Evolutionary conservation across 108 stramenopile species (phyloP).

Genomic region (Epipyxis sp.): DNA sequence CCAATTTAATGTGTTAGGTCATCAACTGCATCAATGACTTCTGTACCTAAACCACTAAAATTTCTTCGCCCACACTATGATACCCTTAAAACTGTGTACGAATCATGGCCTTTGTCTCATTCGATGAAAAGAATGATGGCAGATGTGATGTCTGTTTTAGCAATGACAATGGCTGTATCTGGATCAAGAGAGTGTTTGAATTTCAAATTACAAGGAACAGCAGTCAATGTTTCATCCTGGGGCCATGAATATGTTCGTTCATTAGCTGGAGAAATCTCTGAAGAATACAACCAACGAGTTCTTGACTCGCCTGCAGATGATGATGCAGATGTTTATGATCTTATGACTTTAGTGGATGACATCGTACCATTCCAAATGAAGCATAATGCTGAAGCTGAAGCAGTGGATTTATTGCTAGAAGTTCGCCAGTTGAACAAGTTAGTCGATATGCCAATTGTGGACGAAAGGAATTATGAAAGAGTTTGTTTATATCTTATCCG

Average conservation of each 20-base stretch:
- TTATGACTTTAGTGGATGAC: conserved; percentile 83
- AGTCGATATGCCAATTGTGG: conserved; percentile 64
- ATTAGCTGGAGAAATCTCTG: conserved; percentile 92
- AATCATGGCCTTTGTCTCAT: conserved; percentile 40
- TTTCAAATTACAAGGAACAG: conserved; percentile 79
- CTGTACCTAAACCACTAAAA: conserved; percentile 98
- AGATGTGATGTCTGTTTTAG: conserved; percentile 91
- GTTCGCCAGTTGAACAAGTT: conserved; percentile 65
- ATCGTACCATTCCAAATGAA: conserved; percentile 95
- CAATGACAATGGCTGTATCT: conserved; percentile 90
- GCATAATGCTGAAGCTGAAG: conserved; percentile 98
- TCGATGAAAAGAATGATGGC: conserved; percentile 60
- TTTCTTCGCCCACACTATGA: conserved; percentile 91
- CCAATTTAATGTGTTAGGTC: no score
- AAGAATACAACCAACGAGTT: conserved; percentile 82
- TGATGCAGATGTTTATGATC: conserved; percentile 52
- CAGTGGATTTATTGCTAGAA: conserved; percentile 95
- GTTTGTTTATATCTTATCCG: conserved; percentile 95
- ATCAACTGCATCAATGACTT: conserved; percentile 93
- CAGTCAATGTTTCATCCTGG: conserved; percentile 81
- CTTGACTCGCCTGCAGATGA: conserved; percentile 46
- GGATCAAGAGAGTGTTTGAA: conserved; percentile 70
- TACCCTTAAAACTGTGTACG: conserved; percentile 71
- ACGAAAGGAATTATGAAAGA: conserved; percentile 85
- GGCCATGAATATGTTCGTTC: conserved; percentile 95